Conservation (phyloP, 257 asterid species). For the Voacanga thouarsii region DNA sequence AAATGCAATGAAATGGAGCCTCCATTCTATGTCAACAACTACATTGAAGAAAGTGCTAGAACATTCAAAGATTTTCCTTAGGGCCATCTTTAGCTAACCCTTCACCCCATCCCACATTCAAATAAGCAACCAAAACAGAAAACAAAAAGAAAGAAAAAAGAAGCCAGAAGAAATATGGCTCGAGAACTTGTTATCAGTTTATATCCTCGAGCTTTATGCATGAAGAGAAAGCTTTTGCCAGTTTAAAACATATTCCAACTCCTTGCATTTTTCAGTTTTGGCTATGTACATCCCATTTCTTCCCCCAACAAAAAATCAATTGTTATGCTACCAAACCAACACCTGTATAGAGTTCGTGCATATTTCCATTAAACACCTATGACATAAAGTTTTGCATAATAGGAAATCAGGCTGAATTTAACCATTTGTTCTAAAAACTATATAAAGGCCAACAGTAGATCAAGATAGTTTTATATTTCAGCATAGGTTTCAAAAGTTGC, state of each 20-base stretch:
- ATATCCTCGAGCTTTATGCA: background rate
- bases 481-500: background rate
- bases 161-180: background rate
- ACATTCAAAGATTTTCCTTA: background rate
- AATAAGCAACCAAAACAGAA: background rate
- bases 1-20: background rate
- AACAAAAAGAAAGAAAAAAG: no score
- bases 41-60: background rate
- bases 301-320: background rate
- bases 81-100: background rate
- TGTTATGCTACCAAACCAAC: background rate
- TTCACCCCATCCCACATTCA: background rate
- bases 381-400: background rate
- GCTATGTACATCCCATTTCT: background rate
- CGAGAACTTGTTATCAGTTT: background rate
- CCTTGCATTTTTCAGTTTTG: background rate
- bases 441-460: background rate
- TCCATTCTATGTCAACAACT: background rate
- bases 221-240: background rate
- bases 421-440: background rate
- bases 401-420: background rate
- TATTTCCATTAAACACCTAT: background rate
- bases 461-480: background rate
- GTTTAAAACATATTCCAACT: background rate
- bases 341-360: background rate